Percentiles rank a stretch among this genome's conserved stretches.
Conservation (phyloP, 2,329 filamentous ascomycete species). For the Metarhizium humberi region DNA sequence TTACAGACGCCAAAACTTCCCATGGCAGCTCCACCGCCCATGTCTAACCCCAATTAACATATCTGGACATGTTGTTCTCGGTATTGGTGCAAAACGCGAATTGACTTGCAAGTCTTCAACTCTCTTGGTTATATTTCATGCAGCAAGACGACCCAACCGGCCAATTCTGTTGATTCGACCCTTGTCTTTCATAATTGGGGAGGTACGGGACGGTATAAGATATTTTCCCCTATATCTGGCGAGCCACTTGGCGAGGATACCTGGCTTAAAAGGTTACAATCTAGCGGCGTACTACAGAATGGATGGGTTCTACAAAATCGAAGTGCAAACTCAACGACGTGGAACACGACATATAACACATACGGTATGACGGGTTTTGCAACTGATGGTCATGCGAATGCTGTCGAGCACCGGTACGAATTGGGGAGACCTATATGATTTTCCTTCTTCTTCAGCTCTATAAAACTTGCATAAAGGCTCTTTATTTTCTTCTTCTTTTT, state of each 20-base stretch:
- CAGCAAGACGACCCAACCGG: not conserved
- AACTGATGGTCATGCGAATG: not conserved
- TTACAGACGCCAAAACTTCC: slow-evolving; percentile 12
- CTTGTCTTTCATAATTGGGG: not conserved
- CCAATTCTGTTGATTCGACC: not conserved
- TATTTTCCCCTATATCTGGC: not conserved
- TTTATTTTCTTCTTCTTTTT: not conserved
- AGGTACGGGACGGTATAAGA: not conserved
- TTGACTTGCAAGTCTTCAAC: not conserved
- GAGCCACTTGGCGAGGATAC: not conserved
- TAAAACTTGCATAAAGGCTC: not conserved
- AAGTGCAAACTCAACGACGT: not conserved
- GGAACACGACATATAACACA: not conserved
- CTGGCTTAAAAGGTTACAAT: not conserved
- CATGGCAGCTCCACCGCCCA: slow-evolving; percentile 9
- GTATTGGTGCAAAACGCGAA: not conserved
- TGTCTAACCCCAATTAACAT: not conserved
- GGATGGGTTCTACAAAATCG: not conserved
- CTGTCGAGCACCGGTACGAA: not conserved
- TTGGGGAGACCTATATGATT: not conserved
- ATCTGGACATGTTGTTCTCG: not conserved
- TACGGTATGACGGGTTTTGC: not conserved
- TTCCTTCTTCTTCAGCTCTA: not conserved
- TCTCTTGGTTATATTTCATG: not conserved
- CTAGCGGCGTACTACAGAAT: not conserved